These are phyloP conservation scores for Rhizophagus sp. DNA, from an alignment of 192 early-diverging fungal species.

Conservation along the genomic window DNA sequence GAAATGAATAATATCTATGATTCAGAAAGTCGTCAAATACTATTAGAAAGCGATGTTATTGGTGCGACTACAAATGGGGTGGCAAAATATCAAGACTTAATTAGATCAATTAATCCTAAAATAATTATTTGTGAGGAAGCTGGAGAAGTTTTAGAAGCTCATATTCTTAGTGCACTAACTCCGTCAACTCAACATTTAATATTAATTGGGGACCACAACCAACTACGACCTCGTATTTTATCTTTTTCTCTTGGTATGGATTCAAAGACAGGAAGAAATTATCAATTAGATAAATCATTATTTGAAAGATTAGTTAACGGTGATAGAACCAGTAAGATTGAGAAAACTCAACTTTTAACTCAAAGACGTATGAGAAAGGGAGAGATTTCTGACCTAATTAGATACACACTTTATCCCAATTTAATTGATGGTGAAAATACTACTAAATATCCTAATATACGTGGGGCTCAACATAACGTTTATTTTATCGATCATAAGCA, in stretches of 20 bases:
- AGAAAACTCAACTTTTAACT: neutral
- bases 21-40: slow-evolving; percentile 31
- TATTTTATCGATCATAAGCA: slow-evolving; percentile 53
- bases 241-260: slow-evolving; percentile 33
- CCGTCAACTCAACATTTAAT: slow-evolving; percentile 53
- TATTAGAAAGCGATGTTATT: slow-evolving; percentile 42
- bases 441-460: slow-evolving; percentile 32
- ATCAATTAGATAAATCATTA: slow-evolving; percentile 47
- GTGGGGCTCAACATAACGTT: slow-evolving; percentile 46
- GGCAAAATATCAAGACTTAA: slow-evolving; percentile 42
- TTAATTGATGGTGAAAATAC: slow-evolving; percentile 45
- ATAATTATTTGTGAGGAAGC: slow-evolving; percentile 63
- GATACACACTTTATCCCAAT: slow-evolving; percentile 47
- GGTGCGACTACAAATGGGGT: slow-evolving; percentile 64
- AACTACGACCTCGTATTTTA: neutral
- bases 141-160: slow-evolving; percentile 57
- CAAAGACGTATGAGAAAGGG: slow-evolving; percentile 56
- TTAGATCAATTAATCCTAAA: slow-evolving; percentile 40
- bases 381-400: slow-evolving; percentile 49
- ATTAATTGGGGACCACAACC: slow-evolving; percentile 43
- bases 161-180: slow-evolving; percentile 50
- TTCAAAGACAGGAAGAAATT: slow-evolving; percentile 38
- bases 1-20: slow-evolving; percentile 36
- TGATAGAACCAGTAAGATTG: slow-evolving; percentile 1
- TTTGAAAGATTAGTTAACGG: slow-evolving; percentile 45